Base-by-base conservation (phyloP, 2,329 filamentous ascomycete species). In the Epichloe elymi region DNA sequence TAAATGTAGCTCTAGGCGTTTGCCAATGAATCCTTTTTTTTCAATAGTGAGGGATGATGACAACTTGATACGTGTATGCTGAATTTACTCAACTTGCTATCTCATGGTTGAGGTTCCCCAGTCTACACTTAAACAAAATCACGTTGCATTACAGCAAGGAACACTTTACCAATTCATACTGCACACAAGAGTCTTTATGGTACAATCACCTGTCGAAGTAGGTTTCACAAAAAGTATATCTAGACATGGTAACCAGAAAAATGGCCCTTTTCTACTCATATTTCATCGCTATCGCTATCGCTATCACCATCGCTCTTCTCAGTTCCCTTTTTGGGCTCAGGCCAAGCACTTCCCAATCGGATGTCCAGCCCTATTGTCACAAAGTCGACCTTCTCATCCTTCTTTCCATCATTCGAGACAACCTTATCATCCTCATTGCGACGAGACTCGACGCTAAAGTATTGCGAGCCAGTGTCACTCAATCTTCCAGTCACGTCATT, bases 401-500 rank as follows among this genome's bases (percentile, higher is more conserved):
- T 23, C n/a, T 52, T 52, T 11, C 60, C 58, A 7, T 59, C 56
- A 35, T 57, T 58, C 15, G 59, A 58, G 26, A 57, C 19, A 20
- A 14, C 56, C 30, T 60, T 56, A 6, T 60, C 58, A 1, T 60
- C 56, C 23, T 59, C 56, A 10, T 57, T 59, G 2, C 62, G 51
- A 14, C 63, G 63, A 6, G 58, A 56, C 40, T 61, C 58, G 26
- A 65, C 59, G 54, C 60, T 64, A 45, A 69, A 70, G 59, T 70
- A 69, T 6, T 67, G 61, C 8, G 63, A 65, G 4, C 57, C 53
- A 23, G 61, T 59, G 56, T 80, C 75, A 51, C 75, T 74, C 14
- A 80, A 63, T 30, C 77, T 66, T 60, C 70, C 74, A 42, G 77
- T 76, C 56, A 80, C 77, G 58, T 81, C 76, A 58, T 78, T 79